Evolutionary conservation across 768 basidiomycete species (phyloP).

Genomic region (Tulasnella sp.): DNA sequence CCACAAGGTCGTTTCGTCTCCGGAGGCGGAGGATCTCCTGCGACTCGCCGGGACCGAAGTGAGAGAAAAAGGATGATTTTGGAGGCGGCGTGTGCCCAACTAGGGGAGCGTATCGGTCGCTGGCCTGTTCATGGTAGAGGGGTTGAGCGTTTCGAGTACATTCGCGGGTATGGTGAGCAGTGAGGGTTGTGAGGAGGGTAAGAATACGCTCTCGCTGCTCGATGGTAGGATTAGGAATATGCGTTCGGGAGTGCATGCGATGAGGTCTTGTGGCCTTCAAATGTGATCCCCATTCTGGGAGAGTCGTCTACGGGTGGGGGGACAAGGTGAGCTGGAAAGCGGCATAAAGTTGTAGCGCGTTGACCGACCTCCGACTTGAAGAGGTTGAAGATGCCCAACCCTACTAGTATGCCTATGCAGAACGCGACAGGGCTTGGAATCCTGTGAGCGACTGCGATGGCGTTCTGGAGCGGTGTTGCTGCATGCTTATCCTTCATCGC

Average conservation of each 20-base stretch:
- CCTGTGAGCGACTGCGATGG: neutral
- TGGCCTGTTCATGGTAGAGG: slow-evolving; percentile 74
- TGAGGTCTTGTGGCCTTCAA: slow-evolving; percentile 20
- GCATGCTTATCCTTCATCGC: slow-evolving; percentile 12
- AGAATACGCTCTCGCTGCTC: slow-evolving; percentile 82
- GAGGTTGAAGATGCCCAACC: slow-evolving; percentile 1
- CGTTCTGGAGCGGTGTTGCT: neutral
- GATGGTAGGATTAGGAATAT: slow-evolving; percentile 65
- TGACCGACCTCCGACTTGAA: slow-evolving; percentile 6
- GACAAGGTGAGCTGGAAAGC: neutral
- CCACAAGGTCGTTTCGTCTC: slow-evolving; percentile 24
- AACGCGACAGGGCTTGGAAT: neutral
- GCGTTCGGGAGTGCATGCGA: slow-evolving; percentile 23
- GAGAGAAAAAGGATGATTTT: neutral
- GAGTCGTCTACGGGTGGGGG: neutral
- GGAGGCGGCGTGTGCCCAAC: slow-evolving; percentile 55
- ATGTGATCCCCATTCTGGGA: slow-evolving; percentile 21
- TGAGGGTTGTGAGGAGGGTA: slow-evolving; percentile 75
- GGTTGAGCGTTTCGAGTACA: slow-evolving; percentile 81
- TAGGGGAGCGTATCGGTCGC: slow-evolving; percentile 75
- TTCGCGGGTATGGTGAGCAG: slow-evolving; percentile 87
- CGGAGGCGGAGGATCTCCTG: neutral
- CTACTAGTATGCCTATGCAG: slow-evolving; percentile 4
- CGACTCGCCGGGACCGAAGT: neutral
- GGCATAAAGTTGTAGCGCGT: neutral